phyloP scores from a whole-genome alignment of 2,329 filamentous ascomycete species.

The Penicillium expansum region DNA sequence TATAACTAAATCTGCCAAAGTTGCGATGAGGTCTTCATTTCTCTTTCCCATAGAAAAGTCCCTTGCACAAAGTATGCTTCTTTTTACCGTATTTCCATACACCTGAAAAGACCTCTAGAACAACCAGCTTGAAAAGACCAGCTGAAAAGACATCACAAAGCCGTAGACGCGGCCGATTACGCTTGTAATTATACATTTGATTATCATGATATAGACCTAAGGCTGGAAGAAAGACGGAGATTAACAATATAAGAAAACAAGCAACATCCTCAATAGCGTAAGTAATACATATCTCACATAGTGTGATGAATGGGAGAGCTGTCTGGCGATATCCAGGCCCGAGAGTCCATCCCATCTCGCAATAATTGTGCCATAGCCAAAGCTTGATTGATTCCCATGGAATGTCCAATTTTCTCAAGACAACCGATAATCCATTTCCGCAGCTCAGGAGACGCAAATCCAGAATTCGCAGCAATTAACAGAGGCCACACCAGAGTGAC shows the following conservation, averaged over 20 bases:
- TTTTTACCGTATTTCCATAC: too few species aligned
- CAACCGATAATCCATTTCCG: conserved; percentile 7
- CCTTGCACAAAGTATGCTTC: too few species aligned
- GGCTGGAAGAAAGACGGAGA: neutral
- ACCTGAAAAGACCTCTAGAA: too few species aligned
- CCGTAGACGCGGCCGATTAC: too few species aligned
- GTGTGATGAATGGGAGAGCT: neutral
- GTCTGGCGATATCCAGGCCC: neutral
- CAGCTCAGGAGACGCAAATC: neutral
- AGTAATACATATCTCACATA: neutral
- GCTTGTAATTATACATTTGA: neutral
- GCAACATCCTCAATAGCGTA: neutral
- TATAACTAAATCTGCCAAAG: neutral
- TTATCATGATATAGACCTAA: neutral
- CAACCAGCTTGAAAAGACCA: too few species aligned
- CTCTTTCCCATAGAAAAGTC: neutral
- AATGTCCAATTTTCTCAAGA: conserved; percentile 13
- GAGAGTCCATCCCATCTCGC: neutral
- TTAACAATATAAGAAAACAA: neutral
- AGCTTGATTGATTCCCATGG: conserved; percentile 12
- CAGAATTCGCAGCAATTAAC: conserved; percentile 11
- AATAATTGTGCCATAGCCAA: conserved; percentile 12
- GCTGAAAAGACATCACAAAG: too few species aligned
- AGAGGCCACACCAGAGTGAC: conserved; percentile 10
- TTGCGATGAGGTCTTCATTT: neutral